Base-by-base conservation (phyloP, 805 yeast species). In the Candida boidinii region DNA sequence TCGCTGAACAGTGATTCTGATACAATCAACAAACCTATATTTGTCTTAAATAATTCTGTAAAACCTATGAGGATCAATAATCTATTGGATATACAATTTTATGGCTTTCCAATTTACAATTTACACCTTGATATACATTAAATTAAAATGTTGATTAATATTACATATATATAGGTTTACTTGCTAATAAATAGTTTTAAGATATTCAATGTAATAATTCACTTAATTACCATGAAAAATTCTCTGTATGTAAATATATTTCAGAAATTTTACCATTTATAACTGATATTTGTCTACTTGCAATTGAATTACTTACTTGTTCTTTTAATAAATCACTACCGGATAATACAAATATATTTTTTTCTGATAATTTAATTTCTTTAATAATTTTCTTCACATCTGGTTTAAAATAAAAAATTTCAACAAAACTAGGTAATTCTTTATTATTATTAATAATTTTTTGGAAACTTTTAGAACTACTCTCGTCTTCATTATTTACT, bases 241-340 rank as follows among this genome's bases (percentile, higher is more conserved):
- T 51, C 43, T 72, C 79, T 0, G 76, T 66, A 39, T 71, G 76
- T 20, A 72, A 45, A 34, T 59, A 69, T 11, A 70, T 52, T 43
- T 72, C 77, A 28, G 62, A 64, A 11, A 66, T 49, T 2, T 34
- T 30, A 4, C 24, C 7, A 38, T 35, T 23, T 22, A 44, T 36
- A 3, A 60, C 49, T 26, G 51, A 53, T 15, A 45, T 54, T 42
- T 72, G 79, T 10, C 67, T 35, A 1, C 48, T 16, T 1, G 76
- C 64, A 7, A 60, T 66, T 0, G 55, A 53, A 26, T 54, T 54
- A 11, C 69, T 64, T 20, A 62, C 62, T 9, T 54, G 51, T 14
- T 41, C 29, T 43, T 62, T 70, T 51, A 66, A 47, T 0, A 59
- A 43, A 3, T 53, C 53, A 17, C 72, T 64, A 4, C 77, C 79